Conservation (phyloP, 352 stramenopile genomes). For the Pythium graminicola region DNA sequence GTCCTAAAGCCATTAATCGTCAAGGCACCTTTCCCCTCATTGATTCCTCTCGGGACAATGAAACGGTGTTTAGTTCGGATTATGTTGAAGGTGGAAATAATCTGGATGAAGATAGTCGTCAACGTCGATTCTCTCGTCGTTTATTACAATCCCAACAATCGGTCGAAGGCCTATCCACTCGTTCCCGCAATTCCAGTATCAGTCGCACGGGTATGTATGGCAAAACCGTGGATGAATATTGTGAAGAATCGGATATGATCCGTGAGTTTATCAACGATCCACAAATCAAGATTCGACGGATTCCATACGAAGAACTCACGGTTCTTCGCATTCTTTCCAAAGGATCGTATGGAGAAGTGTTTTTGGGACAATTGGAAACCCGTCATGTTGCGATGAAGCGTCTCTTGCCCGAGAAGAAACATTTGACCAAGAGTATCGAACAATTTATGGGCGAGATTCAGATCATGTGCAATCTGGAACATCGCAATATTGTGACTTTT, state of each 20-base stretch:
- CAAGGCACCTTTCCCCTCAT: slow-evolving; percentile 11
- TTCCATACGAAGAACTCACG: slow-evolving; percentile 55
- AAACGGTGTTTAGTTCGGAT: slow-evolving; percentile 16
- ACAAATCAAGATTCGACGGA: slow-evolving; percentile 51
- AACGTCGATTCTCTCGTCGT: slow-evolving; percentile 1
- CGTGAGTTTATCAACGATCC: slow-evolving; percentile 49
- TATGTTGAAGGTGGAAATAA: not conserved
- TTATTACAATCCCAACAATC: slow-evolving; percentile 2
- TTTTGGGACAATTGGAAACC: slow-evolving; percentile 52
- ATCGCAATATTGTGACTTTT: slow-evolving; percentile 61
- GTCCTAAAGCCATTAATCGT: not conserved
- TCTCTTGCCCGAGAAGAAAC: slow-evolving; percentile 40
- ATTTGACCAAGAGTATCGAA: slow-evolving; percentile 51
- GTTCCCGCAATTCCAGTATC: slow-evolving; percentile 1
- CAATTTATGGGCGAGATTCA: slow-evolving; percentile 64
- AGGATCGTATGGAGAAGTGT: slow-evolving; percentile 56
- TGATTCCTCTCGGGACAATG: slow-evolving; percentile 9
- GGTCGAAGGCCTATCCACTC: not conserved
- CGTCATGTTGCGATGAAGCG: slow-evolving; percentile 62
- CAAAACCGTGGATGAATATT: slow-evolving; percentile 54
- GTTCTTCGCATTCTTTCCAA: slow-evolving; percentile 57
- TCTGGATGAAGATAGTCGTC: slow-evolving; percentile 5
- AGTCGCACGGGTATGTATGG: slow-evolving; percentile 10
- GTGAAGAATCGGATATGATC: slow-evolving; percentile 50
- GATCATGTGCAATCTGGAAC: slow-evolving; percentile 48